These are phyloP conservation scores for Stemphylium vesicarium DNA, from an alignment of 2,329 filamentous ascomycete genomes.

Conservation along the genomic window DNA sequence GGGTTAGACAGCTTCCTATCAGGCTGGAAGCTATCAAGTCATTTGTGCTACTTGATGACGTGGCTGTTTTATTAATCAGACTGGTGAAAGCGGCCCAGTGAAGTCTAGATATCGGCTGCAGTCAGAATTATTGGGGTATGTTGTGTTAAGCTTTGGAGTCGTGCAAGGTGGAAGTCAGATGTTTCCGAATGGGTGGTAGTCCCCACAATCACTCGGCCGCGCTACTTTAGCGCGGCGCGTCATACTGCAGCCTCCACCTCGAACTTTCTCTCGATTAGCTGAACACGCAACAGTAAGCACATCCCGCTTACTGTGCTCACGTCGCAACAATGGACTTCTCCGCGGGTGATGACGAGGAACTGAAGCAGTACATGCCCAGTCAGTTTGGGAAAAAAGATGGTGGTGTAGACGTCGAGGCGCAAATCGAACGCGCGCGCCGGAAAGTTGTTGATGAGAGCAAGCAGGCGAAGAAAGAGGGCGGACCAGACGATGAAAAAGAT, in stretches of 20 bases:
- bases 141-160: neutral
- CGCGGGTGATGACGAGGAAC: constrained; percentile 65
- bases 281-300: constrained; percentile 5
- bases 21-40: too few relatives aligned
- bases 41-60: too few relatives aligned
- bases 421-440: constrained; percentile 81
- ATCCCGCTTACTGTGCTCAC: constrained; percentile 9
- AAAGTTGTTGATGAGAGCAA: constrained; percentile 51
- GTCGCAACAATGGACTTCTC: constrained; percentile 35
- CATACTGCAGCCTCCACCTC: constrained; percentile 14
- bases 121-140: neutral
- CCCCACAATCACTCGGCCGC: constrained; percentile 2
- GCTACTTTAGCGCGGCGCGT: constrained; percentile 14
- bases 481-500: constrained; percentile 41
- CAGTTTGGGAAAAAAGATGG: constrained; percentile 85
- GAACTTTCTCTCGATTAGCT: constrained; percentile 3
- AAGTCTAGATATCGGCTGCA: neutral
- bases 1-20: too few relatives aligned
- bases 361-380: constrained; percentile 78
- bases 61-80: neutral
- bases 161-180: neutral
- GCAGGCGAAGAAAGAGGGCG: constrained; percentile 34
- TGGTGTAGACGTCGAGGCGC: constrained; percentile 75
- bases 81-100: neutral
- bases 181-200: neutral